Evolutionary conservation across 78 protist species (phyloP), one percentile per base, ranked within the genome.

Genomic region (Dictyostelium brefeldianum): DNA sequence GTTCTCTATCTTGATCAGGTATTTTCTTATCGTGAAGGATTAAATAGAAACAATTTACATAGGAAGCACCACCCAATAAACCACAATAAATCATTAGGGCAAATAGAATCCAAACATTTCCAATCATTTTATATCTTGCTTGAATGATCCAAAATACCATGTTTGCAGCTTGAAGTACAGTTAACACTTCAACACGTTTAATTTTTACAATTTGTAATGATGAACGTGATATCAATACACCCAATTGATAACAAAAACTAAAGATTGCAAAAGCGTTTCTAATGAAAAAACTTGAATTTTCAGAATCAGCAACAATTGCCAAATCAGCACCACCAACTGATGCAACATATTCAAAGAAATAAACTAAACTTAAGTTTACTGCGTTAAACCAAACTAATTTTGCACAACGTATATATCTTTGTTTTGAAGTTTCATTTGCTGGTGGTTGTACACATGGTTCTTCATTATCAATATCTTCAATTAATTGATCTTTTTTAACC

Each of bases 31-130:
- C 95, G 78, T 83, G 83, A 17, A 95, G 48, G 41, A 95, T 54
- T 17, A 82, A 47, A 53, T 91, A 83, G 51, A 97, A 96, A 31
- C 59, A 79, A 64, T 97, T 94, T 43, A 97, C 97, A 64, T 96
- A 97, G 0, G 84, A 74, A 1, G 96, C 96, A n/a, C 98, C 98
- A 27, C 98, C 98, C 56, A 97, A 71, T 2, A 97, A 75, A 12
- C 98, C 98, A 48, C 95, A 94, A 48, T 73, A 96, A n/a, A 97
- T 4, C 97, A 96, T 96, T 36, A 71, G 50, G 41, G 53, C 54
- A 9, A 96, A 79, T 1, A 73, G 91, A n/a, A 50, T 27, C 89
- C 94, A 96, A 17, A 96, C 67, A 15, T 43, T 27, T n/a, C 50
- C 50, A 56, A 87, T 53, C 83, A 87, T 77, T 51, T 64, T 78